These are phyloP conservation scores for Chenopodium suecicum DNA, from an alignment of 148 eudicot genomes.

Conservation along the genomic window DNA sequence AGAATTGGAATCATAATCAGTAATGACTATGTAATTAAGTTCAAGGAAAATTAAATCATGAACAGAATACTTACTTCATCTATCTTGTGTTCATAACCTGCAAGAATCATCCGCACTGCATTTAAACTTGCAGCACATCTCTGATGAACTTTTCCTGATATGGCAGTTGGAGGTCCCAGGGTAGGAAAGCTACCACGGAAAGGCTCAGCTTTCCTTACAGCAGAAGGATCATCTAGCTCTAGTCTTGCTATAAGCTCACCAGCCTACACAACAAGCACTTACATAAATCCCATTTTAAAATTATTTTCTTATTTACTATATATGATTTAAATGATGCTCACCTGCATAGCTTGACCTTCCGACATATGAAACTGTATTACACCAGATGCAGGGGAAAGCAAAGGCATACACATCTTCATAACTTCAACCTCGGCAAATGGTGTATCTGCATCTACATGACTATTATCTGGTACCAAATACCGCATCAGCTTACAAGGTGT, in stretches of 20 bases:
- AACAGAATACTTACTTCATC: constrained; percentile 63
- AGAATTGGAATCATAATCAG: background rate
- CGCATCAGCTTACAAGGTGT: constrained; percentile 97
- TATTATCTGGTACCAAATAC: constrained; percentile 75
- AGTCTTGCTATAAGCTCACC: constrained; percentile 95
- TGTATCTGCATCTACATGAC: constrained; percentile 94
- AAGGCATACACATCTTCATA: constrained; percentile 99
- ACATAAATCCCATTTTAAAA: background rate
- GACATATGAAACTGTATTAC: constrained; percentile 75
- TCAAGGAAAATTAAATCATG: background rate
- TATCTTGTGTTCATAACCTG: constrained; percentile 93
- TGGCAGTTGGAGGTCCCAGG: constrained; percentile 89
- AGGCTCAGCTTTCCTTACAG: constrained; percentile 99
- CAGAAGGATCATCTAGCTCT: constrained; percentile 97
- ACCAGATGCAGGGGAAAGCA: constrained; percentile 97
- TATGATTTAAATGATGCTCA: constrained; percentile 21
- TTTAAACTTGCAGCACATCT: constrained; percentile 88
- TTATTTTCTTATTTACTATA: background rate
- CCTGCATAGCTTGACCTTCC: constrained; percentile 99
- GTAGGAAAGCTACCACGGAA: constrained; percentile 82
- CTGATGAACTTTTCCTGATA: constrained; percentile 98
- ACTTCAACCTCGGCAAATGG: constrained; percentile 99
- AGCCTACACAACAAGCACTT: constrained; percentile 51
- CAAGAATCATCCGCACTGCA: constrained; percentile 93
- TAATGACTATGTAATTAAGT: background rate